These are phyloP conservation scores for Byssoonygena ceratinophila DNA, from an alignment of 2,329 filamentous ascomycete genomes.

Conservation along the genomic window DNA sequence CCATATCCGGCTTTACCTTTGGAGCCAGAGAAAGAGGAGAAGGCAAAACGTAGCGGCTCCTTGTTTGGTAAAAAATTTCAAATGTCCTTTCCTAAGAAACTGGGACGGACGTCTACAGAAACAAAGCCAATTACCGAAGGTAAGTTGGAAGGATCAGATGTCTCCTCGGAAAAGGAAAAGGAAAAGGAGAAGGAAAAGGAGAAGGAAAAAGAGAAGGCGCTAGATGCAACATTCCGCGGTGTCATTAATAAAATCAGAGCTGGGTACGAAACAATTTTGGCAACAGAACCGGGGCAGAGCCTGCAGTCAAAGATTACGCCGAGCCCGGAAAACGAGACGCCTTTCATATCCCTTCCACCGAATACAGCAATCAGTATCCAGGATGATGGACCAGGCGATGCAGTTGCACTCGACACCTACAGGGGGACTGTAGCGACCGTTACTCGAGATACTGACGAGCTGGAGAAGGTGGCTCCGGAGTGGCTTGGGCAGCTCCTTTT, in stretches of 20 bases:
- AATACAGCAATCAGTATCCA: conserved; percentile 54
- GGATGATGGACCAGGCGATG: conserved; percentile 52
- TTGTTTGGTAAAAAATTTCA: conserved; percentile 78
- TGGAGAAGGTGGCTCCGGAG: conserved; percentile 77
- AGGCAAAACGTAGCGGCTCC: conserved; percentile 43
- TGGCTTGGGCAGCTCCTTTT: conserved; percentile 88
- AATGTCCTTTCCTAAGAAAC: conserved; percentile 67
- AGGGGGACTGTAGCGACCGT: conserved; percentile 74
- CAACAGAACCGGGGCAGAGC: conserved; percentile 29
- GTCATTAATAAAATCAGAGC: conserved; percentile 38
- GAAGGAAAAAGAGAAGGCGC: conserved; percentile 27
- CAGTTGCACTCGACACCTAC: conserved; percentile 71
- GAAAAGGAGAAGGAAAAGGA: background rate
- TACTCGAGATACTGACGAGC: conserved; percentile 64
- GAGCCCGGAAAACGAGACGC: conserved; percentile 37
- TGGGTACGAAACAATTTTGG: conserved; percentile 37
- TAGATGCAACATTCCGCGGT: conserved; percentile 39
- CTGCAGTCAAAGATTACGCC: conserved; percentile 34
- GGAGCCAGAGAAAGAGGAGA: conserved; percentile 44
- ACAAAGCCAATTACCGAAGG: conserved; percentile 68
- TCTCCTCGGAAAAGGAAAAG: conserved; percentile 44
- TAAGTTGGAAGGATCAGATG: conserved; percentile 49
- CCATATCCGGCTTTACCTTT: conserved; percentile 20
- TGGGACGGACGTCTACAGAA: conserved; percentile 55
- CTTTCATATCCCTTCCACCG: conserved; percentile 34